Conservation (phyloP, 2,329 filamentous ascomycete genomes). For the Dactylellina parvicollis region DNA sequence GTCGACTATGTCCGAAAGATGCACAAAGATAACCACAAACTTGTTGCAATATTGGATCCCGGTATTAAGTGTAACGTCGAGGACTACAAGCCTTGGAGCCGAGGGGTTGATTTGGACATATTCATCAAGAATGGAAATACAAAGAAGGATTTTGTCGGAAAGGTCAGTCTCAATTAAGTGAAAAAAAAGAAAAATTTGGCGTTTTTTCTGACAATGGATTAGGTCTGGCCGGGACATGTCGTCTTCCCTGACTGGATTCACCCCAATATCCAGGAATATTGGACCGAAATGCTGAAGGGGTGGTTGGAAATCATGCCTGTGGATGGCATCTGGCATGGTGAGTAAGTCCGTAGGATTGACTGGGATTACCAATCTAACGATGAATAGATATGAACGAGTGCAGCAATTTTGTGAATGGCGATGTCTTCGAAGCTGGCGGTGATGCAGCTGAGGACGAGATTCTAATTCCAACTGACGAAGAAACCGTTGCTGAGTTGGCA, state of each 20-base stretch:
- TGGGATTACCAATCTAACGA: constrained; percentile 59
- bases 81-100: constrained; percentile 32
- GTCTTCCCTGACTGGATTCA: constrained; percentile 82
- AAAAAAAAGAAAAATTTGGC: too few species aligned
- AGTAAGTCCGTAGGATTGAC: constrained; percentile 61
- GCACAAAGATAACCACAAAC: constrained; percentile 42
- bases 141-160: constrained; percentile 34
- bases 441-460: constrained; percentile 74
- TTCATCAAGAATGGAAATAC: constrained; percentile 47
- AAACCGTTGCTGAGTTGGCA: constrained; percentile 45
- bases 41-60: constrained; percentile 46
- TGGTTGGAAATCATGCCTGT: constrained; percentile 71
- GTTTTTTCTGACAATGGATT: not conserved
- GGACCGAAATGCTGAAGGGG: constrained; percentile 72
- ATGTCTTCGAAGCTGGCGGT: constrained; percentile 64
- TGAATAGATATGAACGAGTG: constrained; percentile 51
- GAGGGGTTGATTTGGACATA: constrained; percentile 36
- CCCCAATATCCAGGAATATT: constrained; percentile 72
- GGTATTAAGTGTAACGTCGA: constrained; percentile 33
- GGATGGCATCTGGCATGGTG: constrained; percentile 69
- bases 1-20: constrained; percentile 22
- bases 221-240: constrained; percentile 80
- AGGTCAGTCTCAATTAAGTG: constrained; percentile 4
- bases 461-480: constrained; percentile 78
- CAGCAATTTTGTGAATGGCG: constrained; percentile 66